These are phyloP conservation scores for Nothophaeocryptopus gaeumannii DNA, from an alignment of 2,329 filamentous ascomycete species.

Conservation along the genomic window DNA sequence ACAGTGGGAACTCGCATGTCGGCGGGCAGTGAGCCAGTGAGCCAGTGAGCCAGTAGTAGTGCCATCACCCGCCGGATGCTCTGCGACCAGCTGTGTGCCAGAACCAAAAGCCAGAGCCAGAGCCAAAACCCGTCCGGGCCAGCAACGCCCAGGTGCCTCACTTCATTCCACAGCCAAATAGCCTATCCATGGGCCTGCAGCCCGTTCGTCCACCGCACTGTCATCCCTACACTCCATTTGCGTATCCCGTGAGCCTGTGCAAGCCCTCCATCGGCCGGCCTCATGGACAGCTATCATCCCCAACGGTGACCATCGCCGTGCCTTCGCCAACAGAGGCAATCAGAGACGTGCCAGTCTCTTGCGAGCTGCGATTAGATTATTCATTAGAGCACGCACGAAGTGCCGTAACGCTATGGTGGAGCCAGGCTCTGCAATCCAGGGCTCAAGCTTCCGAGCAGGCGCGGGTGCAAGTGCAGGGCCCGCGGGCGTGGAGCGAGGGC, in stretches of 20 bases:
- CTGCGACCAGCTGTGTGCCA: not conserved
- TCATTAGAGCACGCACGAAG: not conserved
- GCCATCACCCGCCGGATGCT: not conserved
- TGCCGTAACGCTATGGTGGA: not conserved
- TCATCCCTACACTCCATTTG: not conserved
- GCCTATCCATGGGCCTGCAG: not conserved
- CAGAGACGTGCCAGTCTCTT: not conserved
- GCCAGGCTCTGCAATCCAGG: not conserved
- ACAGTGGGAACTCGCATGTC: not conserved
- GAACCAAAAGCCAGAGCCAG: not conserved
- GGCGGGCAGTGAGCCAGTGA: not conserved
- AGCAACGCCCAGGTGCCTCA: not conserved
- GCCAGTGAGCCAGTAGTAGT: not conserved
- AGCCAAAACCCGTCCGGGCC: not conserved
- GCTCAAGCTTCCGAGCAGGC: slow-evolving; percentile 19
- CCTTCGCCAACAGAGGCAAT: slow-evolving; percentile 8
- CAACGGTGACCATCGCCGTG: slow-evolving; percentile 3
- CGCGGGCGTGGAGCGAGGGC: slow-evolving; percentile 15
- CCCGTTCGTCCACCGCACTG: not conserved
- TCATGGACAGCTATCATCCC: not conserved
- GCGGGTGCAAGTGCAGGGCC: slow-evolving; percentile 9
- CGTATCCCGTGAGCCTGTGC: not conserved
- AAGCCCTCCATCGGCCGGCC: not conserved
- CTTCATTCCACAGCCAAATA: slow-evolving; percentile 1
- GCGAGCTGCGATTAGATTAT: not conserved